Percentiles rank a stretch among this genome's conserved stretches.
Conservation (phyloP, 129 eudicot species). For the Chrysanthemum makinoi region DNA sequence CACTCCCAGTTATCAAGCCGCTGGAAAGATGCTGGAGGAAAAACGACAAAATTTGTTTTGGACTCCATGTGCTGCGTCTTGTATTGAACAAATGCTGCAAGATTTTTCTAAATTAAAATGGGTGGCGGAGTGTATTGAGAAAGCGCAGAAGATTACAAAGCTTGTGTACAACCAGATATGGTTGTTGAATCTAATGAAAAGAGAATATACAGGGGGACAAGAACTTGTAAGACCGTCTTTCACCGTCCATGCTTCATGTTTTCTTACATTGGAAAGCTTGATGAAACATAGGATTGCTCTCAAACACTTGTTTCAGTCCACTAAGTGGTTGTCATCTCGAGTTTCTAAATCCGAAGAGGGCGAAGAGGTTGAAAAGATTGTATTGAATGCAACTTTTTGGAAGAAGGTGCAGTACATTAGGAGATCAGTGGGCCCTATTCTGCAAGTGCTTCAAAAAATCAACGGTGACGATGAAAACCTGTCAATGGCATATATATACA, state of each 20-base stretch:
- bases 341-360: conserved; percentile 78
- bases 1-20: conserved; percentile 70
- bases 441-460: conserved; percentile 78
- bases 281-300: conserved; percentile 67
- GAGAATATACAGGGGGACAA: conserved; percentile 79
- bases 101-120: conserved; percentile 71
- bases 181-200: conserved; percentile 67
- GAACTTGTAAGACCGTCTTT: conserved; percentile 72
- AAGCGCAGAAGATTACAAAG: conserved; percentile 78
- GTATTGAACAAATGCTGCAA: conserved; percentile 77
- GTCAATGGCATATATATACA: conserved; percentile 82
- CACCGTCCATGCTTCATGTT: conserved; percentile 62
- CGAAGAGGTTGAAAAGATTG: conserved; percentile 79
- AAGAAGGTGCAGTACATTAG: conserved; percentile 66
- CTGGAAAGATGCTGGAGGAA: conserved; percentile 97
- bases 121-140: conserved; percentile 80
- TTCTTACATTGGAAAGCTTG: conserved; percentile 66
- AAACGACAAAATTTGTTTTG: conserved; percentile 70
- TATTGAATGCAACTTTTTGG: conserved; percentile 77
- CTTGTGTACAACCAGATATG: conserved; percentile 77
- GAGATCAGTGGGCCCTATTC: conserved; percentile 76
- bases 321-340: conserved; percentile 76
- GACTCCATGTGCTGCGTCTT: conserved; percentile 89
- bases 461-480: conserved; percentile 50
- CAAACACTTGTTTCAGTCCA: conserved; percentile 79